These are phyloP conservation scores for Colletotrichum sansevieriae DNA, from an alignment of 2,329 filamentous ascomycete species.

Conservation along the genomic window DNA sequence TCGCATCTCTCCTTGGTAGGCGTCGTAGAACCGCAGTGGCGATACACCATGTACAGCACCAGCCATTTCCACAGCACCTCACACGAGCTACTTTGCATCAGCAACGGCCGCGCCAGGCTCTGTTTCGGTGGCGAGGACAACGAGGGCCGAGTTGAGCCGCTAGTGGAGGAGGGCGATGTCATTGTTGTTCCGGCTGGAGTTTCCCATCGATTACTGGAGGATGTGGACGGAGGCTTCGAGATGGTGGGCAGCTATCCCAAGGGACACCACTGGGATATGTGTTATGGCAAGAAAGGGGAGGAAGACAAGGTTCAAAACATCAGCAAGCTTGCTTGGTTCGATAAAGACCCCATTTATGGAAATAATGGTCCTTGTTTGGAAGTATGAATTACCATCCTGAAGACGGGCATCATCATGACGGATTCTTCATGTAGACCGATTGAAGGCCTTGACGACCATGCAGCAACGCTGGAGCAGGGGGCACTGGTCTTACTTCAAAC, in stretches of 20 bases:
- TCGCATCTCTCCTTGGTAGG: constrained; percentile 65
- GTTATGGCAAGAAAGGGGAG: constrained; percentile 72
- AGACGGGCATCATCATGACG: neutral
- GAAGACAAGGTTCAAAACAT: constrained; percentile 57
- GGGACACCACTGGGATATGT: constrained; percentile 77
- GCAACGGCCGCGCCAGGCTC: constrained; percentile 68
- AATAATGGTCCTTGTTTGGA: constrained; percentile 34
- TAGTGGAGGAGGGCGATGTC: constrained; percentile 71
- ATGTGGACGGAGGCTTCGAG: constrained; percentile 66
- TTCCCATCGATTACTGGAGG: constrained; percentile 71
- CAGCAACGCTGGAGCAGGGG: no score
- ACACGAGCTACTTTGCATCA: constrained; percentile 75
- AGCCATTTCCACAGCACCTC: constrained; percentile 77
- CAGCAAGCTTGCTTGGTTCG: constrained; percentile 39
- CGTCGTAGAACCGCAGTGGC: constrained; percentile 74
- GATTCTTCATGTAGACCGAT: no score
- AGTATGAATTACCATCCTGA: neutral
- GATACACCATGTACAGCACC: constrained; percentile 75
- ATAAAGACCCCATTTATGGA: constrained; percentile 44
- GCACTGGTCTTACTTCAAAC: no score
- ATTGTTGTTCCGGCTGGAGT: constrained; percentile 76
- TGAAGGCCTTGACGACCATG: no score
- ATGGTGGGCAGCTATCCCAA: constrained; percentile 77
- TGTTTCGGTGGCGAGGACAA: constrained; percentile 78
- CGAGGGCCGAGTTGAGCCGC: constrained; percentile 65